Conservation (phyloP, 2,329 filamentous ascomycete species). For the Corynespora cassiicola region DNA sequence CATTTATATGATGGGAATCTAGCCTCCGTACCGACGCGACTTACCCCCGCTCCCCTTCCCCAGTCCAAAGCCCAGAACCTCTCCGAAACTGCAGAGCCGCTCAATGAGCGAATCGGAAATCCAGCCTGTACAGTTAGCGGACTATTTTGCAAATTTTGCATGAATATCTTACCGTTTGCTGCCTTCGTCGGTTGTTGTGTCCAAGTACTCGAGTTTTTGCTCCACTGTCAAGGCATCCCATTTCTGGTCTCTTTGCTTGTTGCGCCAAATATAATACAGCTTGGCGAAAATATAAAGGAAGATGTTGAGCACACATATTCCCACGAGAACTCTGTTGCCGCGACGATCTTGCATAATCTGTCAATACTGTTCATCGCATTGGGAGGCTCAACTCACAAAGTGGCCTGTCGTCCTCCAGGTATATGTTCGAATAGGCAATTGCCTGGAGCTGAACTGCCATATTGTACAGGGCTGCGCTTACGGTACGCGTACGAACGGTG, state of each 20-base stretch:
- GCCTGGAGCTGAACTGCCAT: constrained; percentile 25
- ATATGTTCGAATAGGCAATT: constrained; percentile 30
- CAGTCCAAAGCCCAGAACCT: neutral
- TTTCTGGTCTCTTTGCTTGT: constrained; percentile 45
- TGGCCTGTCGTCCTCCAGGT: constrained; percentile 54
- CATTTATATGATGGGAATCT: too few species aligned
- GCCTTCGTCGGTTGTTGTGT: constrained; percentile 41
- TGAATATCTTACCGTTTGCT: constrained; percentile 45
- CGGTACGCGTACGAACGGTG: constrained; percentile 63
- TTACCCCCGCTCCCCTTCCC: too few species aligned
- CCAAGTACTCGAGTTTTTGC: constrained; percentile 56
- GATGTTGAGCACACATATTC: constrained; percentile 38
- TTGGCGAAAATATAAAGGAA: constrained; percentile 37
- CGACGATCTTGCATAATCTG: constrained; percentile 8
- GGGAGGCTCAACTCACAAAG: constrained; percentile 43
- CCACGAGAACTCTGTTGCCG: constrained; percentile 33
- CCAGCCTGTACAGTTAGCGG: too few species aligned
- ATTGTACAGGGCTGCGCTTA: constrained; percentile 67
- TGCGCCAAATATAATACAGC: constrained; percentile 40
- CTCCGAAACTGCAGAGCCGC: too few species aligned
- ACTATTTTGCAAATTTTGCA: too few species aligned
- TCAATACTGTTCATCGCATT: neutral
- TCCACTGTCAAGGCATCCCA: constrained; percentile 54
- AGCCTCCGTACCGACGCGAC: too few species aligned
- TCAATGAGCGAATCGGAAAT: constrained; percentile 44